Conservation (phyloP, 768 basidiomycete species). For the Serendipita vermifera region DNA sequence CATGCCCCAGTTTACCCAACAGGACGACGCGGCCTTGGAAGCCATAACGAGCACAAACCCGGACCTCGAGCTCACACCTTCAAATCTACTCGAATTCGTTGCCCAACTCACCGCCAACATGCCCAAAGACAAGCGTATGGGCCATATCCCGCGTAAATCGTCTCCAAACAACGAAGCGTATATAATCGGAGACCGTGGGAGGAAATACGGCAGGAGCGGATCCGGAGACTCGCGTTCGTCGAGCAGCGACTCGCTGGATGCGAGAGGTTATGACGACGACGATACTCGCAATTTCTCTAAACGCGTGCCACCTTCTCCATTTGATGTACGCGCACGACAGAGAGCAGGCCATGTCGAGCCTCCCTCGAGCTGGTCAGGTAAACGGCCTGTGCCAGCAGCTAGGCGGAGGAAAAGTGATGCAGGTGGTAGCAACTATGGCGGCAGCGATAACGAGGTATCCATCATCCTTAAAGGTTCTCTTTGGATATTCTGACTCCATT, state of each 20-base stretch:
- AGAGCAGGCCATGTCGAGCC: constrained; percentile 54
- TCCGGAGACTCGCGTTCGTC: constrained; percentile 5
- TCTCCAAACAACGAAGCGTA: constrained; percentile 6
- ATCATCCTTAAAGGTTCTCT: not conserved
- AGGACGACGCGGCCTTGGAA: constrained; percentile 51
- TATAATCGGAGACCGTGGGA: not conserved
- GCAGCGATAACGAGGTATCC: constrained; percentile 62
- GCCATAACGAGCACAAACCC: constrained; percentile 44
- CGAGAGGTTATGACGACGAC: not conserved
- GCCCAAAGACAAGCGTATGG: not conserved
- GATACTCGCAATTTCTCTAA: not conserved
- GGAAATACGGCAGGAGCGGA: not conserved
- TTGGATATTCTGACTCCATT: too few species aligned
- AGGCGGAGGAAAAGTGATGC: constrained; percentile 58
- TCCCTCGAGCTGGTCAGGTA: constrained; percentile 60
- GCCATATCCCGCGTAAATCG: not conserved
- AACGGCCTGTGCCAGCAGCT: constrained; percentile 51
- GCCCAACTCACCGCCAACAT: constrained; percentile 27
- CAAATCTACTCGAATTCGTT: constrained; percentile 47
- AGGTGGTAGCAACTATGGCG: constrained; percentile 31
- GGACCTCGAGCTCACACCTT: constrained; percentile 54
- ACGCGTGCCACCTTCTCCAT: constrained; percentile 32
- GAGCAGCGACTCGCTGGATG: not conserved
- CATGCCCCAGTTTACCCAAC: constrained; percentile 46
- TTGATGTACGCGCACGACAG: constrained; percentile 58